Conservation (phyloP, 2,329 filamentous ascomycete genomes). For the Chrysoporthe puriensis region DNA sequence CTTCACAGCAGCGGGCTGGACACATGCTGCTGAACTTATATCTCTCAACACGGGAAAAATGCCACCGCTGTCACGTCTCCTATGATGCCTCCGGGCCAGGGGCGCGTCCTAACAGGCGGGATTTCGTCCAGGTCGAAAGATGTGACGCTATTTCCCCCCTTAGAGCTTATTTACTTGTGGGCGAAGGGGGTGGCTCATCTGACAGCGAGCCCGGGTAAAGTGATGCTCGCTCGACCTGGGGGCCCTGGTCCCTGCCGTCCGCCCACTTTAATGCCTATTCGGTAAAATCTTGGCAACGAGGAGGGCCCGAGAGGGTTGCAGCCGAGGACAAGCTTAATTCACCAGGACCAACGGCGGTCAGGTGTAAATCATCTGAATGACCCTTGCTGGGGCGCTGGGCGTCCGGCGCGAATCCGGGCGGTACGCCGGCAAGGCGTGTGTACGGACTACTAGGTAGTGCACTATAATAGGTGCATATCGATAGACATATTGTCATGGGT, state of each 20-base stretch:
- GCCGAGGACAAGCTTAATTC: too few species aligned
- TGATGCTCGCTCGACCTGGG: background rate
- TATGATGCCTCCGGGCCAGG: background rate
- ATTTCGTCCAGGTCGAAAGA: background rate
- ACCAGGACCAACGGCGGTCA: background rate
- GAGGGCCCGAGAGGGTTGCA: background rate
- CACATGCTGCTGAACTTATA: background rate
- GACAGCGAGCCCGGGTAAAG: background rate
- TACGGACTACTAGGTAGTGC: too few species aligned
- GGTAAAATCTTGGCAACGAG: background rate
- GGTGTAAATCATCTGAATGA: background rate
- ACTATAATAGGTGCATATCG: too few species aligned
- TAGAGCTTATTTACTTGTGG: constrained; percentile 1
- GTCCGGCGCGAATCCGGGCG: background rate
- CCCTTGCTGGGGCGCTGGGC: background rate
- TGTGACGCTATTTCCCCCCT: background rate
- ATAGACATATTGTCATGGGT: background rate
- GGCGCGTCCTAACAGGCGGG: background rate
- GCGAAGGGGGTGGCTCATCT: background rate
- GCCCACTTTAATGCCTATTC: background rate
- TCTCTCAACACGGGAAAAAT: background rate
- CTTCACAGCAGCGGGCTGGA: background rate
- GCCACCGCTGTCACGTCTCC: background rate
- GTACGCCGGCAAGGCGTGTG: background rate
- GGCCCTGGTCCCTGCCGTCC: background rate